Percentiles rank a stretch among this genome's conserved stretches.
Evolutionary conservation across 2,329 filamentous ascomycete genomes (phyloP).

Genomic region (Claviceps spartinae): DNA sequence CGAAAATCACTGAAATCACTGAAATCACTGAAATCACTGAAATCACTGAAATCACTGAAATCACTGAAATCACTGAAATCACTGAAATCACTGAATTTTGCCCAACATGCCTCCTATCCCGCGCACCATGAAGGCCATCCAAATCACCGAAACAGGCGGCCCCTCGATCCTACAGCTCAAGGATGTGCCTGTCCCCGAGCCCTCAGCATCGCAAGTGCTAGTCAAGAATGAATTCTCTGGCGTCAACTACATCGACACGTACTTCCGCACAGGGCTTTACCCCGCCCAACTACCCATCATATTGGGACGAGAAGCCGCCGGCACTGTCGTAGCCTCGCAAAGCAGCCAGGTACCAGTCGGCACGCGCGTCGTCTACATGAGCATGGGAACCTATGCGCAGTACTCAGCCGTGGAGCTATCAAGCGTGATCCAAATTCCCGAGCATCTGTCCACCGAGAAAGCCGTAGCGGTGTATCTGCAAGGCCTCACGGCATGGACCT

Average conservation of each 20-base stretch:
- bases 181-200: conserved; percentile 54
- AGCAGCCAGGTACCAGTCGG: conserved; percentile 47
- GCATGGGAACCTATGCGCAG: conserved; percentile 38
- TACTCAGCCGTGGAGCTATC: conserved; percentile 39
- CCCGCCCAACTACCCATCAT: conserved; percentile 56
- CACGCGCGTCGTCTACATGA: conserved; percentile 59
- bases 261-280: conserved; percentile 81
- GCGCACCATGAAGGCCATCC: conserved; percentile 55
- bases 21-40: too few relatives aligned
- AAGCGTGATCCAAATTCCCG: conserved; percentile 50
- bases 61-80: too few relatives aligned
- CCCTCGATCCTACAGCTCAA: conserved; percentile 59
- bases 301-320: conserved; percentile 68
- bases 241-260: conserved; percentile 83
- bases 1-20: too few relatives aligned
- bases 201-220: conserved; percentile 57
- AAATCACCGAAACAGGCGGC: conserved; percentile 51
- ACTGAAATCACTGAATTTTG: too few relatives aligned
- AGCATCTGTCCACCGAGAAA: conserved; percentile 42
- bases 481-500: conserved; percentile 68
- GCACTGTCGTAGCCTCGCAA: conserved; percentile 51
- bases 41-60: too few relatives aligned
- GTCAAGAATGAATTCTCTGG: conserved; percentile 71
- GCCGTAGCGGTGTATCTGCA: conserved; percentile 64
- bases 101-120: conserved; percentile 54